Evolutionary conservation across 2,329 filamentous ascomycete genomes (phyloP).

Genomic region (Coniochaeta sp.): DNA sequence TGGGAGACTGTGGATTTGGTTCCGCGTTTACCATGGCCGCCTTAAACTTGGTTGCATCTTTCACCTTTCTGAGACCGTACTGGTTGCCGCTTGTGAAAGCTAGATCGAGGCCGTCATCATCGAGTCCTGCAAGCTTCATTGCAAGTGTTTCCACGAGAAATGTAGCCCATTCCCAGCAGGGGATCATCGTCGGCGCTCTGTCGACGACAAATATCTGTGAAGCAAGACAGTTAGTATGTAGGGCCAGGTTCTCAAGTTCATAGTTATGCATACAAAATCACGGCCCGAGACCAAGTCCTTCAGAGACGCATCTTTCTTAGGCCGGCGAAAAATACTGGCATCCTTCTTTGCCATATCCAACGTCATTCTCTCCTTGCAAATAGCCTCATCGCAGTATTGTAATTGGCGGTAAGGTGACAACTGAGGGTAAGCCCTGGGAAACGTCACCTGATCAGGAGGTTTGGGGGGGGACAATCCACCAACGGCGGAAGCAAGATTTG

Average conservation of each 20-base stretch:
- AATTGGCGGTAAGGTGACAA: background rate
- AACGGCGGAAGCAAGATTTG: background rate
- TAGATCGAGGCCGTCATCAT: slow-evolving; percentile 2
- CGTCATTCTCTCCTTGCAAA: background rate
- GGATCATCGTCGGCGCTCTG: background rate
- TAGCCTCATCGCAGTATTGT: background rate
- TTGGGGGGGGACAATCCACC: background rate
- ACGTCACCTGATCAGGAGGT: background rate
- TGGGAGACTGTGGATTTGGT: background rate
- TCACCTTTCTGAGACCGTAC: background rate
- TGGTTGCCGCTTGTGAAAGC: slow-evolving; percentile 1
- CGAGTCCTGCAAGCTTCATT: background rate
- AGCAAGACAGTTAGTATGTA: background rate
- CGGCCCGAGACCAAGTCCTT: background rate
- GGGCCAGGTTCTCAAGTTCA: background rate
- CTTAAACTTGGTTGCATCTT: background rate
- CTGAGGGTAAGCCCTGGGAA: background rate
- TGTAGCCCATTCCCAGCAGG: background rate
- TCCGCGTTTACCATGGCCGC: background rate
- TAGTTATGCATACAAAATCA: background rate
- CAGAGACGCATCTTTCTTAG: background rate
- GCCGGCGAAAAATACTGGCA: background rate
- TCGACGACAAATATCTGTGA: background rate
- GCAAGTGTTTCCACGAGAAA: background rate
- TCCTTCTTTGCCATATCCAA: background rate